These are phyloP conservation scores for Fusarium aywerte DNA, from an alignment of 2,329 filamentous ascomycete genomes.

Conservation along the genomic window DNA sequence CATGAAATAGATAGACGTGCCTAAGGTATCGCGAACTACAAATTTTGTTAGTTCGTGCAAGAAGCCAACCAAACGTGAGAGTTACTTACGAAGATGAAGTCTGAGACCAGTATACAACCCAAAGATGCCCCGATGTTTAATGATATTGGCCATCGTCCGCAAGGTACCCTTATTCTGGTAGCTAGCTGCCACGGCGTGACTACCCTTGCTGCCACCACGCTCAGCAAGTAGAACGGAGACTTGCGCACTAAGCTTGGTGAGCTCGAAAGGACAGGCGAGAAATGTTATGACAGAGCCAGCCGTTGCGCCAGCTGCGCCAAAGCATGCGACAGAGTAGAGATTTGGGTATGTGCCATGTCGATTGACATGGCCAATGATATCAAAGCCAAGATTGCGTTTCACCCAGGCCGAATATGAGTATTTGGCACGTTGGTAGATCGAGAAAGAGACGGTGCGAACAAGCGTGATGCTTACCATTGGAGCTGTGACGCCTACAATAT, in stretches of 20 bases:
- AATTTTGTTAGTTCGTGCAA: conserved; percentile 10
- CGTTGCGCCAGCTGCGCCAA: conserved; percentile 80
- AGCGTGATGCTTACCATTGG: conserved; percentile 83
- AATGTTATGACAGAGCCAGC: conserved; percentile 83
- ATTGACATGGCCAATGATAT: conserved; percentile 79
- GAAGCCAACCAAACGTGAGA: background rate
- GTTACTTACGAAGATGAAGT: conserved; percentile 76
- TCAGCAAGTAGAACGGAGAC: conserved; percentile 80
- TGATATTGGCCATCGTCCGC: conserved; percentile 79
- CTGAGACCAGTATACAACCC: conserved; percentile 85
- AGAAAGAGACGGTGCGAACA: conserved; percentile 81
- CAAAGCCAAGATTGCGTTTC: conserved; percentile 71
- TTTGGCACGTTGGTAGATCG: conserved; percentile 82
- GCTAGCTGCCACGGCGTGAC: conserved; percentile 70
- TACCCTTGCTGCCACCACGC: conserved; percentile 55
- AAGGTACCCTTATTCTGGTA: conserved; percentile 83
- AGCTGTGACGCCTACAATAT: conserved; percentile 72
- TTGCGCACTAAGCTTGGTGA: conserved; percentile 90
- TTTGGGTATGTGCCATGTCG: conserved; percentile 76
- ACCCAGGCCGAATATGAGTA: conserved; percentile 78
- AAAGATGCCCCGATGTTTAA: conserved; percentile 76
- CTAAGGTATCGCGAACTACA: conserved; percentile 81
- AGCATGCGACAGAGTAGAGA: conserved; percentile 77
- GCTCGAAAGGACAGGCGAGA: conserved; percentile 86
- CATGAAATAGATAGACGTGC: conserved; percentile 87